Base-by-base conservation (phyloP, 495 filamentous ascomycete species). In the Annulohypoxylon moriforme region DNA sequence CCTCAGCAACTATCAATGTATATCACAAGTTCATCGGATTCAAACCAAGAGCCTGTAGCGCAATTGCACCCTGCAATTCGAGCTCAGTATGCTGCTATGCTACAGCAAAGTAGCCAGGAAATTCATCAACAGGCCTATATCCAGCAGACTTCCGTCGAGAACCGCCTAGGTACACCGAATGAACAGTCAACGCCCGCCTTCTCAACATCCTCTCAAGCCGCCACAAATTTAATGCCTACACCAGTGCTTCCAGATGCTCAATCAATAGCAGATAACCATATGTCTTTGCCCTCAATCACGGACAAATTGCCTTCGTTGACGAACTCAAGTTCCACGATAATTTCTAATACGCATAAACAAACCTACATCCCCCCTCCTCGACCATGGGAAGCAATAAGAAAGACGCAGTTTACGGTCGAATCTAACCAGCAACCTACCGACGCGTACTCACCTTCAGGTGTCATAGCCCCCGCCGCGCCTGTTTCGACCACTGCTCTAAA, bases 61-160 rank as follows among this genome's bases (percentile, higher is more conserved):
- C 65, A 77, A 10, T 50, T 86, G 60, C 84, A 87, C 60, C 83
- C 83, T 50, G 82, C 82, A 25, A 85, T 82, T 31, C 78, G 81
- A 46, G 78, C 79, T 47, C 81, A 85, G 34, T 84, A 84, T 42
- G 62, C 73, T 0, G 67, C 78, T 8, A 76, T 78, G 71, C 67
- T 76, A 36, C 76, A 83, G 53, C 71, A 64, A 20, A 69, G 75
- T 14, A 74, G 81, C 34, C 24, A 60, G 1, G 78, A 76, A 57
- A 18, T 29, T 18, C 64, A 59, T 46, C 46, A n/a, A 18, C 73
- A 71, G 31, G 22, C 47, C 24, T 59, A 50, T 52, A 58, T 14
- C 29, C 73, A 71, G 34, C 34, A 61, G 50, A 58, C 56, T 56
- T 20, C 40, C 20, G 42, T 34, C 38, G 49, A 57, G 13, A 5